Conservation (phyloP, 1,284 basidiomycete species). For the Puccinia hordei region DNA sequence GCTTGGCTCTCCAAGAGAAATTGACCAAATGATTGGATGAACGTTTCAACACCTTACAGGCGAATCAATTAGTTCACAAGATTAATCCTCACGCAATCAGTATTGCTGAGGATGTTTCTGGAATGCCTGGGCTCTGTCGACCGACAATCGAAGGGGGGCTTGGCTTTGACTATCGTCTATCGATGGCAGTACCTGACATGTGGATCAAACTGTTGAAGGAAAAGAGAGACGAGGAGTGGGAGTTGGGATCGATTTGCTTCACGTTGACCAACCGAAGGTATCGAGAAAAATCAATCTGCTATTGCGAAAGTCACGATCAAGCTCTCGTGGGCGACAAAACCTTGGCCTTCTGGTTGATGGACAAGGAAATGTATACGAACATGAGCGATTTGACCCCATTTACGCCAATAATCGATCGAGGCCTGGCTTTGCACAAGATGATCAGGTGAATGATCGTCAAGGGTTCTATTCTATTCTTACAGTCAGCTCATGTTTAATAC, state of each 20-base stretch:
- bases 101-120: constrained; percentile 96
- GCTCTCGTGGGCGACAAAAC: constrained; percentile 98
- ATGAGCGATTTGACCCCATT: constrained; percentile 88
- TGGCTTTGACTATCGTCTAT: constrained; percentile 94
- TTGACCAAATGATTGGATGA: neutral
- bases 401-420: constrained; percentile 84
- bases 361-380: constrained; percentile 98
- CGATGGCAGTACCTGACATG: constrained; percentile 99
- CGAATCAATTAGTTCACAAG: constrained; percentile 83
- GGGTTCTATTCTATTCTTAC: neutral
- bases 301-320: constrained; percentile 96
- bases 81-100: constrained; percentile 80
- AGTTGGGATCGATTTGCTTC: constrained; percentile 81
- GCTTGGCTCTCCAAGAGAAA: neutral
- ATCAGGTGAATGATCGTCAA: constrained; percentile 70
- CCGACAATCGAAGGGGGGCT: constrained; percentile 80
- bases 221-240: constrained; percentile 81
- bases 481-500: neutral
- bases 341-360: constrained; percentile 98
- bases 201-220: constrained; percentile 99
- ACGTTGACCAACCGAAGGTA: constrained; percentile 87
- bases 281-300: constrained; percentile 87
- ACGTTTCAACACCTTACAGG: constrained; percentile 64
- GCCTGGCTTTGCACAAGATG: constrained; percentile 92
- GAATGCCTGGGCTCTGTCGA: constrained; percentile 91